Evolutionary conservation across 2,329 filamentous ascomycete genomes (phyloP), one percentile per base, ranked within the genome.

Genomic region (Domatiomyces catenatus): DNA sequence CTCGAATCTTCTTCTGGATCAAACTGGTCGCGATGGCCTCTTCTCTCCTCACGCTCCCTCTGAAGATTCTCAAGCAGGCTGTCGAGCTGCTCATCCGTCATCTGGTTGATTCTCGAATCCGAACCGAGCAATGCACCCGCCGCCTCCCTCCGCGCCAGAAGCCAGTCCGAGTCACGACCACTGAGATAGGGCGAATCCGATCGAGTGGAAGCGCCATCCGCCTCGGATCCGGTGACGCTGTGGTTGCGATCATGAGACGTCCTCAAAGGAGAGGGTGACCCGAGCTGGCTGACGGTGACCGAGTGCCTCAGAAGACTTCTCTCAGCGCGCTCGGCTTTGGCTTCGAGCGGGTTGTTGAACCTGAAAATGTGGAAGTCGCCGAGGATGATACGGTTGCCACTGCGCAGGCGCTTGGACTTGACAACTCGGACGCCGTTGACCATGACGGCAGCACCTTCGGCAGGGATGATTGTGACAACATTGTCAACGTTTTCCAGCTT

Each of bases 351-450:
- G 63, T 98, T 89, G 61, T 96, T 98, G 72, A 98, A 98, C 51
- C 92, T 77, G 69, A 98, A 96, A 54, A 98, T 98, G 66, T 98
- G 92, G 60, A 98, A 98, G 66, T 98, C 92, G 42, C 92, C 92
- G 8, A 98, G 74, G 55, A 98, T 98, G 49, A 98, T 85, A 54
- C 92, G 84, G 64, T 89, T 94, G 5, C 92, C 92, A 61, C 89
- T 95, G 62, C 89, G 83, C 44, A 98, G 73, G 57, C 88, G 79
- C 58, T 83, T 88, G 1, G 89, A 82, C 61, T 89, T 88, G 49
- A 88, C 80, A 49, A 96, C 85, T 17, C 89, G 84, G 57, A 90
- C 79, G 52, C 92, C 92, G 61, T 98, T 98, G 48, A 98, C 87
- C 92, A 98, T 98, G 52, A 98, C 86, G 8, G 89, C 87, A 1